These are phyloP conservation scores for Xylaria sp. DNA, from an alignment of 2,329 filamentous ascomycete genomes.

Conservation along the genomic window DNA sequence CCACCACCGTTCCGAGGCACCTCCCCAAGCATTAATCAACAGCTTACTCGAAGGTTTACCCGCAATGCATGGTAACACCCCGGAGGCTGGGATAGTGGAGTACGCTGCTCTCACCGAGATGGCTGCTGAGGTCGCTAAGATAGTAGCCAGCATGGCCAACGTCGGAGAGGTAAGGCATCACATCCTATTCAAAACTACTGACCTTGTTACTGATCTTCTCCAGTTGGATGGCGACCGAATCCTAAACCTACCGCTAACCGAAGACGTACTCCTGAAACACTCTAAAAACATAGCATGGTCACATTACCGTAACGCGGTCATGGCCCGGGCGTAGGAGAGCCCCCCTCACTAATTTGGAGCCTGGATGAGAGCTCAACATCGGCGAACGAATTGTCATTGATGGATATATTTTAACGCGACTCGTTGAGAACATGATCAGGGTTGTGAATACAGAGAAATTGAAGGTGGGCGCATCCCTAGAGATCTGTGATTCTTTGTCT, in stretches of 20 bases:
- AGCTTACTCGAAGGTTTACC: constrained; percentile 67
- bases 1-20: constrained; percentile 52
- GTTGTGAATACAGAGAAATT: constrained; percentile 12
- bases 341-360: background rate
- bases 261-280: constrained; percentile 50
- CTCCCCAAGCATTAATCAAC: constrained; percentile 61
- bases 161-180: constrained; percentile 45
- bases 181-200: background rate
- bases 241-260: constrained; percentile 49
- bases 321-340: constrained; percentile 44
- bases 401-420: background rate
- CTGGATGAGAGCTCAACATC: background rate
- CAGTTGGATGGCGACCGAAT: constrained; percentile 49
- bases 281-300: constrained; percentile 49
- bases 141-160: constrained; percentile 47
- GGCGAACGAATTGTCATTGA: background rate
- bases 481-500: background rate
- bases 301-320: constrained; percentile 48
- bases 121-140: constrained; percentile 50
- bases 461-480: background rate
- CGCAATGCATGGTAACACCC: constrained; percentile 59
- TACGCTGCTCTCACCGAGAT: constrained; percentile 51
- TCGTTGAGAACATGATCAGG: background rate
- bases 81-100: constrained; percentile 48
- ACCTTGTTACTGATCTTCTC: constrained; percentile 37